Conservation (phyloP, 179 eudicot genomes). For the Vitellaria paradoxa region DNA sequence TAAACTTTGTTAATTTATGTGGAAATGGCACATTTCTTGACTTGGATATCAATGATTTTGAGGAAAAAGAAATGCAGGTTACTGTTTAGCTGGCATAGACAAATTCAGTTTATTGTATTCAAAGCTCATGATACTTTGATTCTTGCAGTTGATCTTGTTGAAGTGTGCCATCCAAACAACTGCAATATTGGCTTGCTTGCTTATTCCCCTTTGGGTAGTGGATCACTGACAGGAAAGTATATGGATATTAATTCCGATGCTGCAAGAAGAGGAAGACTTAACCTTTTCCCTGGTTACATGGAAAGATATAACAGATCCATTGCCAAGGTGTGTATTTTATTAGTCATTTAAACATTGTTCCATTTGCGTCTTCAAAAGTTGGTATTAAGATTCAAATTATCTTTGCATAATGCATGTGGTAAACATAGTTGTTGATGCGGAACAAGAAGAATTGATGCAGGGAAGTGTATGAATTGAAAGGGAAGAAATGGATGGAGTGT, state of each 20-base stretch:
- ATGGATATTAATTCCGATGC: conserved; percentile 69
- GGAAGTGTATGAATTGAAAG: too few relatives aligned
- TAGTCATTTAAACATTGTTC: background rate
- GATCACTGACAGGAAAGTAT: conserved; percentile 80
- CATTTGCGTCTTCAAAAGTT: background rate
- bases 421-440: background rate
- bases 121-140: conserved; percentile 10
- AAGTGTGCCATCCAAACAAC: conserved; percentile 97
- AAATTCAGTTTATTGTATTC: background rate
- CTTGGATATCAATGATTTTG: background rate
- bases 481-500: too few relatives aligned
- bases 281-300: conserved; percentile 96
- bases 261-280: conserved; percentile 77
- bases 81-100: background rate
- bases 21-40: background rate
- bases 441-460: too few relatives aligned
- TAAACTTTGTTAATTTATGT: background rate
- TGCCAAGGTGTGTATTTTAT: conserved; percentile 54
- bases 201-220: conserved; percentile 92
- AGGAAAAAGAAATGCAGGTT: background rate
- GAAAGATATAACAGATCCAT: conserved; percentile 74
- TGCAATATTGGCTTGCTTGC: conserved; percentile 87
- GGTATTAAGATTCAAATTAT: background rate
- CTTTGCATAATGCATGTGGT: background rate
- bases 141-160: conserved; percentile 87